A percentile compares a stretch with the other conserved stretches of the same genome.
phyloP scores from a whole-genome alignment of 2,329 filamentous ascomycete genomes.

The Cladosporium sp. region DNA sequence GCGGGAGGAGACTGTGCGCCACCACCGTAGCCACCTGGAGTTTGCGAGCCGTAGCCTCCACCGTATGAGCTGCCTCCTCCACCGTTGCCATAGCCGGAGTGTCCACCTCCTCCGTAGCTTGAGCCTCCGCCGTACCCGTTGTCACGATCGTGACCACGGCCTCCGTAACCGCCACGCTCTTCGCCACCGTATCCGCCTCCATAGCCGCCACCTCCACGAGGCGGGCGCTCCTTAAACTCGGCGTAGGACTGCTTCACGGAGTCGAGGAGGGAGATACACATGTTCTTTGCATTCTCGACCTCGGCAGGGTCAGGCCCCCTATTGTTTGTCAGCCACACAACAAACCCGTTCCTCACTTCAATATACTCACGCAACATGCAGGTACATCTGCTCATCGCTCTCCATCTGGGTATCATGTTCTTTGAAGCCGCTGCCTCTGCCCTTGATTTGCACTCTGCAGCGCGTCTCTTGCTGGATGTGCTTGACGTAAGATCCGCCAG shows the following conservation, averaged over 20 bases:
- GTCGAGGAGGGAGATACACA: slow-evolving; percentile 80
- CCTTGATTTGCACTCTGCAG: slow-evolving; percentile 97
- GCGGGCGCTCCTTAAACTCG: slow-evolving; percentile 66
- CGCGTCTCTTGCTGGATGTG: slow-evolving; percentile 94
- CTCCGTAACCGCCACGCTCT: slow-evolving; percentile 38
- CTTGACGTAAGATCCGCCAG: slow-evolving; percentile 93
- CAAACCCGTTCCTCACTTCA: not conserved
- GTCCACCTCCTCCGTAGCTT: slow-evolving; percentile 32
- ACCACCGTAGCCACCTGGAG: slow-evolving; percentile 15
- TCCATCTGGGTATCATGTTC: slow-evolving; percentile 84
- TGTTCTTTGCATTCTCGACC: slow-evolving; percentile 79
- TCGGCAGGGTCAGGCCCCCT: slow-evolving; percentile 84
- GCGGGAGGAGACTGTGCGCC: slow-evolving; percentile 30
- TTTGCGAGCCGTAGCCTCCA: slow-evolving; percentile 27
- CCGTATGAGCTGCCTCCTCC: slow-evolving; percentile 37
- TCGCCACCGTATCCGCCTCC: not conserved
- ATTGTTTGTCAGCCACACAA: slow-evolving; percentile 12
- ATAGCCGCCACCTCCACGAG: slow-evolving; percentile 35
- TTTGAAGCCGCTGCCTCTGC: slow-evolving; percentile 88
- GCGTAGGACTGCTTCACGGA: slow-evolving; percentile 90
- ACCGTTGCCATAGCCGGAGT: slow-evolving; percentile 32
- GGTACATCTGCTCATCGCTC: slow-evolving; percentile 93
- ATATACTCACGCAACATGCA: slow-evolving; percentile 79
- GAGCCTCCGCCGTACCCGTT: slow-evolving; percentile 35
- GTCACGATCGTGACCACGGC: slow-evolving; percentile 34